These are phyloP conservation scores for Mucor racemosus DNA, from an alignment of 371 early-diverging fungal species.

Conservation along the genomic window DNA sequence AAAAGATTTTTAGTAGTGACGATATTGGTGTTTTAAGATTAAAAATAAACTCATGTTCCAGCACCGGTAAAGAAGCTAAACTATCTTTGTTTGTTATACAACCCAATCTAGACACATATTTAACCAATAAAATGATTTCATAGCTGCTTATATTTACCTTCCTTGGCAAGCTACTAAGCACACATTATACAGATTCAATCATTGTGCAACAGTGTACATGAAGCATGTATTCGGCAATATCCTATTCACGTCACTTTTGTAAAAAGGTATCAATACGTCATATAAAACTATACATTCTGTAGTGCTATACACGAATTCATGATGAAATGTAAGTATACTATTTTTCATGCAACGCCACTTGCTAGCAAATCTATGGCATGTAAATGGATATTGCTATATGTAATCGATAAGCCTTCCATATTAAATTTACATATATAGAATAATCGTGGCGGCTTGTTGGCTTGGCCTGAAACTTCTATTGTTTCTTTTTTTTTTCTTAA, in stretches of 20 bases:
- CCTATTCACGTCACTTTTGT: not conserved
- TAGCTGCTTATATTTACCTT: not conserved
- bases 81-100: not conserved
- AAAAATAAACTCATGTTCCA: conserved; percentile 4
- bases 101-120: not conserved
- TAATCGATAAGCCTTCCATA: too few species aligned
- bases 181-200: not conserved
- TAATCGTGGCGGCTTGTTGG: too few species aligned
- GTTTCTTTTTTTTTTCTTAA: too few species aligned
- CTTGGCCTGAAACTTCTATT: too few species aligned
- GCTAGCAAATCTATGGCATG: too few species aligned
- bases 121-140: not conserved
- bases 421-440: too few species aligned
- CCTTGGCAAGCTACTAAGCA: not conserved
- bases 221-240: not conserved
- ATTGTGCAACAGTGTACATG: conserved; percentile 6
- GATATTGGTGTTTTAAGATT: not conserved
- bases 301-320: too few species aligned
- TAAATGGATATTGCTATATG: too few species aligned
- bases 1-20: not conserved
- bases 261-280: not conserved
- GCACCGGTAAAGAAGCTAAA: not conserved
- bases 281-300: not conserved
- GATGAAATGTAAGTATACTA: too few species aligned
- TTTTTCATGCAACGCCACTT: too few species aligned